Base-by-base conservation (phyloP, 352 stramenopile species). In the Pythium biforme region DNA sequence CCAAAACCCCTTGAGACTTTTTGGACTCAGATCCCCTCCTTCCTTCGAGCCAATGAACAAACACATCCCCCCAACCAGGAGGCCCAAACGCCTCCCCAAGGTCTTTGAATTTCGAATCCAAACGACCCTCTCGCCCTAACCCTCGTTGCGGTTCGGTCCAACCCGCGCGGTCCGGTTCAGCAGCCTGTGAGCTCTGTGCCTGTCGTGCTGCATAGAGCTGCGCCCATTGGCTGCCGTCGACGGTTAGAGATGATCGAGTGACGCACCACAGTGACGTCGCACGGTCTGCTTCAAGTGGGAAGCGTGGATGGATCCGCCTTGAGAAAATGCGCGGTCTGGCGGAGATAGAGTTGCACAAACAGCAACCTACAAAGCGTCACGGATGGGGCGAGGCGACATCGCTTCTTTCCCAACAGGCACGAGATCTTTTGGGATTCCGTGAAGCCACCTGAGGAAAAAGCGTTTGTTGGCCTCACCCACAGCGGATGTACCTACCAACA, bases 91-190 rank as follows among this genome's bases (percentile, higher is more conserved):
- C 20, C 47, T 56, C 56, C 60, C 60, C 43, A 67, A 67, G 60
- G 53, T 60, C 50, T 46, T 69, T 61, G 59, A 65, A 62, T 66
- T 66, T 64, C 43, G 54, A 70, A 70, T 66, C 56, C 63, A 65
- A 66, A 70, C 31, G 22, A n/a, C 19, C 23, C 53, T 53, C 25
- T 27, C 31, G 15, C 64, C 64, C 58, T 60, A 64, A 59, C 17
- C 58, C 48, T 49, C 33, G 10, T 17, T 14, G 10, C 64, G 64
- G 64, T 71, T 56, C 58, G 57, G 62, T 69, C 62, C 26, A 59
- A 60, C 56, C 15, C 34, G 26, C 58, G 45, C 64, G 57, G 58
- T 67, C 64, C 64, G 64, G 64, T 71, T 67, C 64, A 43, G 43
- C 62, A 40, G n/a, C n/a, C n/a, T n/a, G n/a, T n/a, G n/a, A n/a